Percentiles rank a stretch among this genome's conserved stretches.
Evolutionary conservation across 352 stramenopile species (phyloP).

Genomic region (Phytophthora citrophthora): DNA sequence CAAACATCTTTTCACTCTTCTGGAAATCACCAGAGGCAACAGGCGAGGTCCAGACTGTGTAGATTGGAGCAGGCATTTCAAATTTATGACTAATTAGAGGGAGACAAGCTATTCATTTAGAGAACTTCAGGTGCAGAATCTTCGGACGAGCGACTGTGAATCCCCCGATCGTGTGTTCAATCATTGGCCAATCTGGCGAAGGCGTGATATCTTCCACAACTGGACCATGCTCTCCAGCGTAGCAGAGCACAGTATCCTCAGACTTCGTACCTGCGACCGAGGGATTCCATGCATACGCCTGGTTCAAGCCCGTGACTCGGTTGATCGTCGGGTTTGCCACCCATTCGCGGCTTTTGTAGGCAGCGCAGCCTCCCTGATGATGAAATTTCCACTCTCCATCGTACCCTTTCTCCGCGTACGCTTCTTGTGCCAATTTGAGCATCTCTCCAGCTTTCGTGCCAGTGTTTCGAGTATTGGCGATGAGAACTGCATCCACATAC

Average conservation of each 20-base stretch:
- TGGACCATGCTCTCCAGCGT: constrained; percentile 26
- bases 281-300: constrained; percentile 78
- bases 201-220: constrained; percentile 66
- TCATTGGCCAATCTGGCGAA: constrained; percentile 55
- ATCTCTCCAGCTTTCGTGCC: constrained; percentile 48
- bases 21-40: constrained; percentile 61
- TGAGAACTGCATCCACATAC: constrained; percentile 69
- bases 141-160: constrained; percentile 52
- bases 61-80: constrained; percentile 22
- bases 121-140: constrained; percentile 61
- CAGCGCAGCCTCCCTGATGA: constrained; percentile 69
- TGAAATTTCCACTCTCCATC: constrained; percentile 67
- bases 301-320: constrained; percentile 46
- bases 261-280: constrained; percentile 77
- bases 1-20: constrained; percentile 85
- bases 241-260: constrained; percentile 70
- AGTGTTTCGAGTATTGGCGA: constrained; percentile 43
- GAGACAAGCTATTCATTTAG: constrained; percentile 26
- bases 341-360: constrained; percentile 80
- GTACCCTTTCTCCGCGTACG: constrained; percentile 65
- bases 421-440: constrained; percentile 60
- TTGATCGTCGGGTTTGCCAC: constrained; percentile 57
- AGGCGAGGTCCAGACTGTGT: constrained; percentile 52
- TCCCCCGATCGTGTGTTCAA: constrained; percentile 59
- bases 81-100: constrained; percentile 3